These are phyloP conservation scores for Neckera pumila DNA, from an alignment of 225 moss, liverwort and hornwort genomes.

Conservation along the genomic window DNA sequence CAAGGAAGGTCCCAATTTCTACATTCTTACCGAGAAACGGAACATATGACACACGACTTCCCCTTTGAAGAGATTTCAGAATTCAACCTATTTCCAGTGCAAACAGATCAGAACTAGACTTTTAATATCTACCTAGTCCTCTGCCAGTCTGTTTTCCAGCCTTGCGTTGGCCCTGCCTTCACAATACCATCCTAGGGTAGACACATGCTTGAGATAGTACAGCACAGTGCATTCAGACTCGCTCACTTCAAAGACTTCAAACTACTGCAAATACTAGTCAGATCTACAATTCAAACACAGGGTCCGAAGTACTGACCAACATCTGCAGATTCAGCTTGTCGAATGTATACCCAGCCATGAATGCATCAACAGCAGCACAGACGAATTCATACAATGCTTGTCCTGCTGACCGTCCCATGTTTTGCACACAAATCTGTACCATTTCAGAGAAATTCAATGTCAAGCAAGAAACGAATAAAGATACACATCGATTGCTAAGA, in stretches of 20 bases:
- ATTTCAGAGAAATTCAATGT: background rate
- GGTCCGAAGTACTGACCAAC: slow-evolving; percentile 21
- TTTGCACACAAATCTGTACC: slow-evolving; percentile 56
- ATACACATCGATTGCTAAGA: background rate
- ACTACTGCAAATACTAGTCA: background rate
- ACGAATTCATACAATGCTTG: slow-evolving; percentile 61
- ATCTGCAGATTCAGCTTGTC: slow-evolving; percentile 65
- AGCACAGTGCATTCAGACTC: background rate
- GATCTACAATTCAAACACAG: background rate
- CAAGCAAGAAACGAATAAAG: background rate
- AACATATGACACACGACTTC: background rate
- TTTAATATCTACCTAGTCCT: background rate
- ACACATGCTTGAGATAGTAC: background rate
- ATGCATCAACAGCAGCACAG: slow-evolving; percentile 42
- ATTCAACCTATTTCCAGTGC: background rate
- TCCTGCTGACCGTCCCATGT: slow-evolving; percentile 66
- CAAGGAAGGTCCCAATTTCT: background rate
- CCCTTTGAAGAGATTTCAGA: background rate
- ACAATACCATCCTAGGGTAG: background rate
- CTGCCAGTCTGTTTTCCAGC: background rate
- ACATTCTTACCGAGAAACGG: background rate
- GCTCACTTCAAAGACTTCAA: background rate
- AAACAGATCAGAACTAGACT: background rate
- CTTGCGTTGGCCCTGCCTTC: background rate
- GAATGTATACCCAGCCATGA: slow-evolving; percentile 57